Percentiles rank a stretch among this genome's conserved stretches.
Conservation (phyloP, 108 stramenopile species). For the Cyclotella baltica region DNA sequence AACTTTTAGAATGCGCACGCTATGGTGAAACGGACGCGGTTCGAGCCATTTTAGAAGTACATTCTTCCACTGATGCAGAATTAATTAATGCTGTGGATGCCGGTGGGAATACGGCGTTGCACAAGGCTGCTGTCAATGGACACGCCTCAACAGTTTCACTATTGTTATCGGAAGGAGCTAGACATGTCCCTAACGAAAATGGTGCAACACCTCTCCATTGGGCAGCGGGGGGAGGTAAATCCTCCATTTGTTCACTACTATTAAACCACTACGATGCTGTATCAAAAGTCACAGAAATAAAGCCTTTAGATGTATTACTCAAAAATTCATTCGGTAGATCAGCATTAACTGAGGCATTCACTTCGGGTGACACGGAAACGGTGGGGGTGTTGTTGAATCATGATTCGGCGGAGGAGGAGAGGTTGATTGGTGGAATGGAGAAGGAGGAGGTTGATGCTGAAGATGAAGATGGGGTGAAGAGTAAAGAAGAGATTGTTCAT, state of each 20-base stretch:
- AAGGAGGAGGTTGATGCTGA: slow-evolving; percentile 1
- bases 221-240: slow-evolving; percentile 82
- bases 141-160: slow-evolving; percentile 60
- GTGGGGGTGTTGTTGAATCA: slow-evolving; percentile 81
- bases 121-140: slow-evolving; percentile 87
- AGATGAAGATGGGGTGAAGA: background rate
- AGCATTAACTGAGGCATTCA: slow-evolving; percentile 88
- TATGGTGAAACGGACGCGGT: slow-evolving; percentile 78
- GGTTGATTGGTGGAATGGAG: slow-evolving; percentile 61
- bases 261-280: slow-evolving; percentile 53
- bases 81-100: slow-evolving; percentile 40
- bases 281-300: background rate
- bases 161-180: slow-evolving; percentile 50
- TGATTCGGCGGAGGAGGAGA: slow-evolving; percentile 88
- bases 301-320: slow-evolving; percentile 71
- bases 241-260: slow-evolving; percentile 57
- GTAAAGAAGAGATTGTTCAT: slow-evolving; percentile 57
- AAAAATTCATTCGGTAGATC: slow-evolving; percentile 85
- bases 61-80: slow-evolving; percentile 8
- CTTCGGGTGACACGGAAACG: slow-evolving; percentile 67
- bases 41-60: slow-evolving; percentile 62
- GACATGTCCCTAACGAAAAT: slow-evolving; percentile 51
- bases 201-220: slow-evolving; percentile 89
- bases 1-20: slow-evolving; percentile 79
- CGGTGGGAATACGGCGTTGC: slow-evolving; percentile 72